phyloP scores from a whole-genome alignment of 2,329 filamentous ascomycete species.

The Monosporascus sp. region DNA sequence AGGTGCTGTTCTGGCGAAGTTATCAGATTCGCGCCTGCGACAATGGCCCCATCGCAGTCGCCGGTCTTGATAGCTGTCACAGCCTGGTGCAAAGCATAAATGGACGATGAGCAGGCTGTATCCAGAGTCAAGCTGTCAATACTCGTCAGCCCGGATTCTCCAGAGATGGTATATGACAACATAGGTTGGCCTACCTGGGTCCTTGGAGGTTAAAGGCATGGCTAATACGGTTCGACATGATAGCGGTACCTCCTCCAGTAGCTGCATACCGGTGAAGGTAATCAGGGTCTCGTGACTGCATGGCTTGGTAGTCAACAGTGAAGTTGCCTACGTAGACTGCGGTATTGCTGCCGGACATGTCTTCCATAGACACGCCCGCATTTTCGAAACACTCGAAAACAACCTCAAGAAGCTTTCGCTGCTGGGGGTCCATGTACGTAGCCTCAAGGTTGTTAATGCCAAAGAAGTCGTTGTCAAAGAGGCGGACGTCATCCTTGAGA shows the following conservation, averaged over 20 bases:
- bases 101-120: conserved; percentile 28
- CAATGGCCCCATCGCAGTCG: conserved; percentile 20
- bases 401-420: no score
- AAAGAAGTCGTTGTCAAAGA: no score
- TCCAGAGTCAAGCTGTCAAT: conserved; percentile 17
- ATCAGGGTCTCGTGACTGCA: conserved; percentile 18
- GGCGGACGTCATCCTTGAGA: conserved; percentile 10
- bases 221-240: conserved; percentile 27
- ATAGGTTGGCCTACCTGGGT: conserved; percentile 13
- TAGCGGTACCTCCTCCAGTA: conserved; percentile 19
- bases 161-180: background rate
- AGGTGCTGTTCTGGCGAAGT: conserved; percentile 14
- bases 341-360: conserved; percentile 6
- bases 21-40: conserved; percentile 18
- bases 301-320: conserved; percentile 12
- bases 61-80: conserved; percentile 5
- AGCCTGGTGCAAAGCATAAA: conserved; percentile 17
- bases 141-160: background rate
- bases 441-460: no score
- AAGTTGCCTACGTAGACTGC: conserved; percentile 23
- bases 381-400: no score
- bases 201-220: conserved; percentile 29
- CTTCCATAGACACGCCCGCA: conserved; percentile 1
- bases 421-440: no score
- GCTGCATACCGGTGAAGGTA: conserved; percentile 17